A percentile compares a stretch with the other conserved stretches of the same genome.
Evolutionary conservation across 345 rosid species (phyloP).

Genomic region (Triadica sebifera): DNA sequence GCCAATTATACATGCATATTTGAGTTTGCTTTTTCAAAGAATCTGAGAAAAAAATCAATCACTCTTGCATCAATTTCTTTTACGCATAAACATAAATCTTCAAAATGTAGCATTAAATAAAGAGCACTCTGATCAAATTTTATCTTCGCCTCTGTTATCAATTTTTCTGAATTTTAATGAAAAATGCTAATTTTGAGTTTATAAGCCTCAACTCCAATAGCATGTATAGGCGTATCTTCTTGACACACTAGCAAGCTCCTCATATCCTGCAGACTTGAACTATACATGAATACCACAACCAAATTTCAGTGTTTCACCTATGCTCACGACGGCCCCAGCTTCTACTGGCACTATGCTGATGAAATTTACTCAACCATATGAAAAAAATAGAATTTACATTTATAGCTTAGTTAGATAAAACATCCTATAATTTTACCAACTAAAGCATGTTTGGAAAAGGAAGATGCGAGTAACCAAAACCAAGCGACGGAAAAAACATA

Average conservation of each 20-base stretch:
- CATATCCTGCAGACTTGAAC: neutral
- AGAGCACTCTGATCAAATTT: neutral
- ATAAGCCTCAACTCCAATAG: neutral
- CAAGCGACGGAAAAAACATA: neutral
- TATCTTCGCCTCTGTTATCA: neutral
- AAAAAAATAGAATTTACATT: too few relatives aligned
- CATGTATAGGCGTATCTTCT: neutral
- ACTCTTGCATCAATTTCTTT: neutral
- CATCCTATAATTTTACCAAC: neutral
- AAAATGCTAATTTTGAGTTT: neutral
- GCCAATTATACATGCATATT: neutral
- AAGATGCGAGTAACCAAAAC: neutral
- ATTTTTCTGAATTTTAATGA: neutral
- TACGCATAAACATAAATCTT: neutral
- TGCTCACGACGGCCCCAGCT: too few relatives aligned
- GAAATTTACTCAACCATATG: neutral
- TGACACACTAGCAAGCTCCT: neutral
- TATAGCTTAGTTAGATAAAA: too few relatives aligned
- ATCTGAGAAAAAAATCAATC: neutral
- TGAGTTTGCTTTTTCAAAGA: neutral
- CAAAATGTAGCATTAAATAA: neutral
- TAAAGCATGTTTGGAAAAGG: neutral
- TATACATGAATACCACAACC: neutral
- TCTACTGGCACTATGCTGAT: too few relatives aligned
- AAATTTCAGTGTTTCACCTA: neutral